phyloP scores from a whole-genome alignment of 1,284 basidiomycete genomes.

The Rugosomyces carneus region DNA sequence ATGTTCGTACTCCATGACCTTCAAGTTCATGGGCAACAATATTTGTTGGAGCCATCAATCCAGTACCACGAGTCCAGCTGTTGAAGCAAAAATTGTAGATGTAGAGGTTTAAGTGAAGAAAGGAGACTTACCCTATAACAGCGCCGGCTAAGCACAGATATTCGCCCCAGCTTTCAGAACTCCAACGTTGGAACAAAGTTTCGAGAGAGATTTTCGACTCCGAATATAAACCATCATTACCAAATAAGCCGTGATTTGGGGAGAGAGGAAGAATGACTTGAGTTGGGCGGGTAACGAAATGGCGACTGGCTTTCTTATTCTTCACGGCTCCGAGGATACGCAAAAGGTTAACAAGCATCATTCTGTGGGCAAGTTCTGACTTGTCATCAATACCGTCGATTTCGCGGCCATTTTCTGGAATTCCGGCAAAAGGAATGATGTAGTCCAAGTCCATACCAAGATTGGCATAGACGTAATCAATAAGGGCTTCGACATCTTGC shows the following conservation, averaged over 20 bases:
- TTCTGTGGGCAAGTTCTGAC: slow-evolving; percentile 95
- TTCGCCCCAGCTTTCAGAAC: slow-evolving; percentile 98
- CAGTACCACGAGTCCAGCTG: slow-evolving; percentile 97
- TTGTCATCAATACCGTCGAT: slow-evolving; percentile 96
- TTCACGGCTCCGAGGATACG: slow-evolving; percentile 96
- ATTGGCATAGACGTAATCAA: slow-evolving; percentile 97
- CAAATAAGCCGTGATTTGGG: slow-evolving; percentile 96
- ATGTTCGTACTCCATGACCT: slow-evolving; percentile 90
- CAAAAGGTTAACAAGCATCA: slow-evolving; percentile 93
- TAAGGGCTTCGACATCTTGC: slow-evolving; percentile 94
- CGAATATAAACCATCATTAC: slow-evolving; percentile 96
- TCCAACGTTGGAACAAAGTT: slow-evolving; percentile 97
- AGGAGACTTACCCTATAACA: slow-evolving; percentile 79
- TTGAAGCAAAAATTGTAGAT: slow-evolving; percentile 14
- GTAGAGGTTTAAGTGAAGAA: slow-evolving; percentile 1
- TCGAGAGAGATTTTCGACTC: slow-evolving; percentile 98
- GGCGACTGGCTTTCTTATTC: slow-evolving; percentile 93
- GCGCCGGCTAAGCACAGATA: slow-evolving; percentile 97
- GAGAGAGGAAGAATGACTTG: slow-evolving; percentile 97
- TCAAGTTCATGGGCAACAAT: slow-evolving; percentile 94
- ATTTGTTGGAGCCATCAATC: slow-evolving; percentile 94
- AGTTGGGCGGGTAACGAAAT: slow-evolving; percentile 95
- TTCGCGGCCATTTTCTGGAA: slow-evolving; percentile 97
- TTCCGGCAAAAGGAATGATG: slow-evolving; percentile 95
- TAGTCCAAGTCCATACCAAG: slow-evolving; percentile 96